Evolutionary conservation across 306 rosid species (phyloP), one percentile per base, ranked within the genome.

Genomic region (Acmispon strigosus): DNA sequence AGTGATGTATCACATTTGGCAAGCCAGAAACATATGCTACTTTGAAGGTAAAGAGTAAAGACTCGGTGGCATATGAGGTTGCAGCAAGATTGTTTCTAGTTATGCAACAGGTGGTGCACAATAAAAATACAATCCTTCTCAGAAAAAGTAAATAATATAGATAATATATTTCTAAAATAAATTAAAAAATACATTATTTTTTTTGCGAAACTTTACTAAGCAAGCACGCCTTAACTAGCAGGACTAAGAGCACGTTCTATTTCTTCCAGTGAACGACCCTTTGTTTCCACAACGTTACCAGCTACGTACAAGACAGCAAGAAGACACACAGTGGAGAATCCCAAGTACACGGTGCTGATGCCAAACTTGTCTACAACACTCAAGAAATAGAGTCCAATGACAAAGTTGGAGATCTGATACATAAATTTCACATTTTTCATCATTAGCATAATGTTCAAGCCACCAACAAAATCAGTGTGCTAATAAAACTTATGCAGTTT

Each of bases 231-330:
- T 81, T 81, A 87, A 59, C 77, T 63, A 57, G 90, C 69, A 54
- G 82, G 74, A 58, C 70, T 78, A 18, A 89, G 89, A 24, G 86
- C 90, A 13, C 82, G 81, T 70, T 89, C 96, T 20, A 92, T 92
- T 75, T 92, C 98, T 80, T 92, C 98, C 83, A 92, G 61, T 0
- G 98, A 92, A 22, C 96, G 85, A 49, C 98, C 98, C 78, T 92
- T 89, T 0, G 98, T 92, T 82, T 92, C 98, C 45, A 92, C 90
- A 4, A 92, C 87, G 18, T 89, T 92, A 47, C 88, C 76, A 12
- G 89, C 70, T 60, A 87, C 66, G 87, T 87, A 92, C 79, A 87
- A 13, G 64, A 89, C 89, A 34, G 92, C 90, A 20, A 92, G 89
- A 71, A 84, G 63, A 72, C 98, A 89, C 36, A 87, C 82, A 24